Base-by-base conservation (phyloP, 2,329 filamentous ascomycete species). In the Purpureocillium lavendulum region DNA sequence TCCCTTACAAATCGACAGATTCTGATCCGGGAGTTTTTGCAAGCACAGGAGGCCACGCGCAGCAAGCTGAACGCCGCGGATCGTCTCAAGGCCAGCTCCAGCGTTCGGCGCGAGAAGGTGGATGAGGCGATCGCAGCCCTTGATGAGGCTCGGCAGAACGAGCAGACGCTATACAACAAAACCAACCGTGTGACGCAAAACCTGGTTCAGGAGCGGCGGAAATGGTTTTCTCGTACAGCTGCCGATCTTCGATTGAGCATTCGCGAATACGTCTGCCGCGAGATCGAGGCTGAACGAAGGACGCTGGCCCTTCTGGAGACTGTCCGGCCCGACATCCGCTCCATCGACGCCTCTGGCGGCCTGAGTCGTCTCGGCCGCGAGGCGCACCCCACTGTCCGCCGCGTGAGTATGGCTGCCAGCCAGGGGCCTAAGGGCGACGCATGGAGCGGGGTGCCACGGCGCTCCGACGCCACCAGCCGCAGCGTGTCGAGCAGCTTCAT, bases 401-500 rank as follows among this genome's bases (percentile, higher is more conserved):
- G 90, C 45, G 65, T 82, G 18, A 90, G 80, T 60, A 65, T 96
- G 49, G 85, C 86, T 13, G 85, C 86, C 35, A 92, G 85, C 53
- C 92, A 98, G 64, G 92, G 92, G 0, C 90, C 92, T 36, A 94
- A 94, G 66, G 92, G 92, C n/a, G 92, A 98, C 61, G 84, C 92
- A 13, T 98, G 92, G 92, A 95, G 87, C 53, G 92, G 92, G 42
- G 88, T 96, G 21, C 87, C 89, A 29, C 77, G 92, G 45, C 77
- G 86, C 40, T 80, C 82, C 24, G 87, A 94, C 51, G 82, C 80
- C n/a, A 64, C 87, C 40, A 83, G 76, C 54, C 75, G 88, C 51
- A 89, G 82, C 56, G 73, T 89, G 48, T 87, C 84, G 40, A 80
- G 83, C 35, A 84, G 79, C 56, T 75, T 85, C 47, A 75, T 81